These are phyloP conservation scores for Paraphaeosphaeria minitans DNA, from an alignment of 2,329 filamentous ascomycete species.

Conservation along the genomic window DNA sequence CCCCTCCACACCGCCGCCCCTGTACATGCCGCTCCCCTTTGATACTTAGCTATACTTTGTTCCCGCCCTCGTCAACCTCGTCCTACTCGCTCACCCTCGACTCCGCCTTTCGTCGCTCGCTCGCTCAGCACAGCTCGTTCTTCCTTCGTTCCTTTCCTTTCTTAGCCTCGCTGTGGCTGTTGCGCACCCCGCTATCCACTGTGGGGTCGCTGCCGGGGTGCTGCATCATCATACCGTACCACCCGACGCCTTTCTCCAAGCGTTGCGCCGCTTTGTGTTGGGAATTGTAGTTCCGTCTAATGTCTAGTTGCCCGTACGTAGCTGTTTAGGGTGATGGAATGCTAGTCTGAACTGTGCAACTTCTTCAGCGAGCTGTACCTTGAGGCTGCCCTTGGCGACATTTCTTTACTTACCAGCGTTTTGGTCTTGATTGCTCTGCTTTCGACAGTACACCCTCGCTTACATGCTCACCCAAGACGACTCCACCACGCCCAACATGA, in stretches of 20 bases:
- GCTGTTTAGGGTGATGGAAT: conserved; percentile 7
- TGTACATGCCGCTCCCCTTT: conserved; percentile 31
- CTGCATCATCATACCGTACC: too few species aligned
- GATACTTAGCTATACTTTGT: conserved; percentile 36
- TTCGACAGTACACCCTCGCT: conserved; percentile 19
- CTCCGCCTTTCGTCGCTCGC: background rate
- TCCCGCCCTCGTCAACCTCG: conserved; percentile 10
- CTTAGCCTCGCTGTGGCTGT: conserved; percentile 7
- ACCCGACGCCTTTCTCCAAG: background rate
- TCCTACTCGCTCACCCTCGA: conserved; percentile 5
- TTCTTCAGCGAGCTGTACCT: conserved; percentile 15
- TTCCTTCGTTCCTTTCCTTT: background rate
- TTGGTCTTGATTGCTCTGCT: conserved; percentile 15
- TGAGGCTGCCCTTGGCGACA: background rate
- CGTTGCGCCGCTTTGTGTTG: conserved; percentile 19
- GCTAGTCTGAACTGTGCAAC: conserved; percentile 2
- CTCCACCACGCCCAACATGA: conserved; percentile 39
- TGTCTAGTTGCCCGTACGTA: conserved; percentile 17
- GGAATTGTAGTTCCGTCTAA: conserved; percentile 32
- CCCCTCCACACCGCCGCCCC: conserved; percentile 17
- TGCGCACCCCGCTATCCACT: conserved; percentile 12
- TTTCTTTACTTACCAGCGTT: background rate
- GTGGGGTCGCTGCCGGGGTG: conserved; percentile 7
- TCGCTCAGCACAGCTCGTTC: background rate
- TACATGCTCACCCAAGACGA: conserved; percentile 43